Conservation (phyloP, 1,284 basidiomycete species). For the Boletellus deceptivus region DNA sequence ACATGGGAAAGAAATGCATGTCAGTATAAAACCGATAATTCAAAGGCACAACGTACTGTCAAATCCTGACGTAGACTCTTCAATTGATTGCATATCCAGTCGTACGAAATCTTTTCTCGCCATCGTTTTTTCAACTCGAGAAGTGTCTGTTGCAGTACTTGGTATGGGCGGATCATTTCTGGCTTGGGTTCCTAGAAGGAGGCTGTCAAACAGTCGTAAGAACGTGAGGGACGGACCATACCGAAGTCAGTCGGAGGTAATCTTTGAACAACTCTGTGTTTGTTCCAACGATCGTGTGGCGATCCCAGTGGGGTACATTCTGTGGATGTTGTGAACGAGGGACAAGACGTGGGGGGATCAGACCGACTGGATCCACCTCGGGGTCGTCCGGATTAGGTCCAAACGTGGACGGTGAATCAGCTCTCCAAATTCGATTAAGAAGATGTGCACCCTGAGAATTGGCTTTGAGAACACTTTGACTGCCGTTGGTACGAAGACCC, state of each 20-base stretch:
- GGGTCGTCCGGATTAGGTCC: constrained; percentile 56
- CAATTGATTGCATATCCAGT: constrained; percentile 97
- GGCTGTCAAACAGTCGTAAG: constrained; percentile 14
- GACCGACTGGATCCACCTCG: constrained; percentile 66
- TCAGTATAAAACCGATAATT: constrained; percentile 18
- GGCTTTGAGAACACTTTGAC: constrained; percentile 42
- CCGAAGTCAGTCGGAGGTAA: constrained; percentile 92
- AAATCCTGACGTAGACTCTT: constrained; percentile 97
- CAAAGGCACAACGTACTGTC: constrained; percentile 63
- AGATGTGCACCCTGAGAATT: constrained; percentile 53
- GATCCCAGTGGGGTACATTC: constrained; percentile 98
- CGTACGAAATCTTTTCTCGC: constrained; percentile 82
- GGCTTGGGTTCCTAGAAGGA: constrained; percentile 84
- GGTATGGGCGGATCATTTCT: constrained; percentile 88
- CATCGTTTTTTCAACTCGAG: constrained; percentile 87
- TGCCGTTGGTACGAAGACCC: constrained; percentile 29
- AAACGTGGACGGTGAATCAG: constrained; percentile 42
- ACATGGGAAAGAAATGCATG: constrained; percentile 18
- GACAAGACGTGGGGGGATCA: constrained; percentile 4
- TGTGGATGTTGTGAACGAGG: constrained; percentile 33
- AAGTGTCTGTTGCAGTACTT: constrained; percentile 83
- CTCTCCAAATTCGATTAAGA: constrained; percentile 46
- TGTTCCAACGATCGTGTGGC: constrained; percentile 91
- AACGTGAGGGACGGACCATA: constrained; percentile 38
- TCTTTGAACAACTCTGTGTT: constrained; percentile 90